These are phyloP conservation scores for Botrytis deweyae DNA, from an alignment of 2,329 filamentous ascomycete species.

Conservation along the genomic window DNA sequence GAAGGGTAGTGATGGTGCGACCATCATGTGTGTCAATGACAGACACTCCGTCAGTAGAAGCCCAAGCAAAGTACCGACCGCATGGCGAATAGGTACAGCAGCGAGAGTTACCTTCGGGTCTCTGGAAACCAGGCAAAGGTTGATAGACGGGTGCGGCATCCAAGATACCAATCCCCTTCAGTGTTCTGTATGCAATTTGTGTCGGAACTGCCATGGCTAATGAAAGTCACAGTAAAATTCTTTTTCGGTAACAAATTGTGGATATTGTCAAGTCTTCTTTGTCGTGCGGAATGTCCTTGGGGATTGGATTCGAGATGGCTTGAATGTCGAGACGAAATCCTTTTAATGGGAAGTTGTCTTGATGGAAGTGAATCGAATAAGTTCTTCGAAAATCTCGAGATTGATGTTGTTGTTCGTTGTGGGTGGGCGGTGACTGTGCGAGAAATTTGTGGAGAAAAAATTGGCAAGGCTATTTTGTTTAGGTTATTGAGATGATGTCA, in stretches of 20 bases:
- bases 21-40: conserved; percentile 81
- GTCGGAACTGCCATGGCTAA: conserved; percentile 91
- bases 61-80: conserved; percentile 95
- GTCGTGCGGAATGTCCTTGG: conserved; percentile 21
- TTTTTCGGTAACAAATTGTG: conserved; percentile 32
- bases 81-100: conserved; percentile 95
- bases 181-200: conserved; percentile 96
- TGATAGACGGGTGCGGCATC: conserved; percentile 89
- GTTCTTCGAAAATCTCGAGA: conserved; percentile 15
- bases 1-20: conserved; percentile 69
- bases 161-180: conserved; percentile 92
- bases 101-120: conserved; percentile 89
- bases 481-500: neutral
- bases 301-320: conserved; percentile 23
- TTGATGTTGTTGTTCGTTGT: conserved; percentile 16
- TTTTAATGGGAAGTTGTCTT: conserved; percentile 12
- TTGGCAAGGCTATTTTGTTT: neutral
- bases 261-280: conserved; percentile 28
- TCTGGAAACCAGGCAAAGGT: conserved; percentile 76
- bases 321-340: conserved; percentile 14
- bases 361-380: conserved; percentile 15
- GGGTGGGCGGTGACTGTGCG: conserved; percentile 16
- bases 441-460: conserved; percentile 19
- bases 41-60: conserved; percentile 80
- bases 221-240: conserved; percentile 66